phyloP scores from a whole-genome alignment of 2,329 filamentous ascomycete species.

The Purpureocillium lavendulum region DNA sequence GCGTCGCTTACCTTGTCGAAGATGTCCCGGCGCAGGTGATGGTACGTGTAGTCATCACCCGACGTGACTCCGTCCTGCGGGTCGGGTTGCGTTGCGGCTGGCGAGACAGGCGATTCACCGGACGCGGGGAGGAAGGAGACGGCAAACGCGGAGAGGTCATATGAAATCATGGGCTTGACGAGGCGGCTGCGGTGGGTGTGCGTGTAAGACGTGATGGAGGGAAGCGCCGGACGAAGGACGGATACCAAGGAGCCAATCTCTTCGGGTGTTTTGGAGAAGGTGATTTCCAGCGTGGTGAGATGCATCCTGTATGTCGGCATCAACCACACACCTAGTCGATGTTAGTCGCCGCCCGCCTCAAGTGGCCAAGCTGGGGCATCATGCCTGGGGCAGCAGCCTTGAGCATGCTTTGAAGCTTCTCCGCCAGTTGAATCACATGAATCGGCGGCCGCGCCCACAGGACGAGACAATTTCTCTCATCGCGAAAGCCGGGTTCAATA shows the following conservation, averaged over 20 bases:
- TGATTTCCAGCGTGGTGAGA: conserved; percentile 76
- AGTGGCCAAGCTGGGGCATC: conserved; percentile 18
- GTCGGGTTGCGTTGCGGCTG: conserved; percentile 29
- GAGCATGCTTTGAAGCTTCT: conserved; percentile 59
- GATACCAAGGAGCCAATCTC: conserved; percentile 59
- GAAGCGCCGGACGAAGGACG: conserved; percentile 46
- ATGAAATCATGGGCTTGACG: conserved; percentile 75
- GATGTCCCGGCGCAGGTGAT: conserved; percentile 77
- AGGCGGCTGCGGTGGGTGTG: conserved; percentile 62
- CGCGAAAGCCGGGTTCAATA: conserved; percentile 60
- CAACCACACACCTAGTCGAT: conserved; percentile 63
- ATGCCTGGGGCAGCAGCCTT: conserved; percentile 59
- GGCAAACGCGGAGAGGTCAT: conserved; percentile 77
- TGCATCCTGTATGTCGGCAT: conserved; percentile 76
- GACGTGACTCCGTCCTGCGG: conserved; percentile 26
- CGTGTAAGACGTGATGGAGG: conserved; percentile 57
- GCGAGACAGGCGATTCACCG: conserved; percentile 40
- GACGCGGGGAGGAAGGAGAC: conserved; percentile 79
- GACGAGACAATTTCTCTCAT: conserved; percentile 73
- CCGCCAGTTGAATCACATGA: conserved; percentile 59
- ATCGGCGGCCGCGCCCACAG: conserved; percentile 81
- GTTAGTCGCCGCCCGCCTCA: neutral
- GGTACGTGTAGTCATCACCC: conserved; percentile 72
- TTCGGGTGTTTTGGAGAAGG: conserved; percentile 64
- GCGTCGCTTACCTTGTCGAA: conserved; percentile 52